phyloP scores from a whole-genome alignment of 371 early-diverging fungal genomes.

The Coemansia sp. region DNA sequence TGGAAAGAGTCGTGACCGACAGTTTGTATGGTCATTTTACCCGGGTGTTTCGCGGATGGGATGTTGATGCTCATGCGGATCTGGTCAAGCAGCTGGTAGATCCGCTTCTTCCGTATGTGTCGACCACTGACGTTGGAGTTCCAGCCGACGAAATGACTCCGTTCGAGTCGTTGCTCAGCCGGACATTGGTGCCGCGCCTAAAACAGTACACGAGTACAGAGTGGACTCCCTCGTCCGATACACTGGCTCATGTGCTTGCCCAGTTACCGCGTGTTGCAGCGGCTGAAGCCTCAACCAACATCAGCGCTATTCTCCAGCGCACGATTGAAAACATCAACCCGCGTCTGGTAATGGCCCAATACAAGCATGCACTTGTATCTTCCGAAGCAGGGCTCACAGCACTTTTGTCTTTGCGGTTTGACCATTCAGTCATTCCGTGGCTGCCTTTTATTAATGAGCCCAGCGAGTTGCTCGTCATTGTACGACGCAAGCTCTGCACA shows the following conservation, averaged over 20 bases:
- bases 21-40: slow-evolving; percentile 5
- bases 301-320: slow-evolving; percentile 20
- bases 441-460: slow-evolving; percentile 31
- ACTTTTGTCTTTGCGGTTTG: slow-evolving; percentile 20
- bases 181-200: slow-evolving; percentile 27
- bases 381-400: background rate
- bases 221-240: slow-evolving; percentile 38
- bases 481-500: slow-evolving; percentile 43
- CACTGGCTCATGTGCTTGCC: slow-evolving; percentile 7
- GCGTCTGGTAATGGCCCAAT: slow-evolving; percentile 11
- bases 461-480: slow-evolving; percentile 22
- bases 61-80: slow-evolving; percentile 4
- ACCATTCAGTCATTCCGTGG: slow-evolving; percentile 37
- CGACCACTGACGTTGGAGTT: background rate
- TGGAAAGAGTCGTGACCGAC: slow-evolving; percentile 29
- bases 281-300: slow-evolving; percentile 6
- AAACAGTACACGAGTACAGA: slow-evolving; percentile 27
- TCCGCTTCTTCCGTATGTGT: slow-evolving; percentile 14
- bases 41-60: slow-evolving; percentile 22
- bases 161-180: slow-evolving; percentile 33
- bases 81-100: slow-evolving; percentile 6
- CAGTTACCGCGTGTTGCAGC: slow-evolving; percentile 12
- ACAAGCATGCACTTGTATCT: background rate
- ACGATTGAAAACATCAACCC: slow-evolving; percentile 20
- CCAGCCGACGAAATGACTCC: slow-evolving; percentile 21